Conservation (phyloP, 2,329 filamentous ascomycete species). For the Escovopsis sp. region DNA sequence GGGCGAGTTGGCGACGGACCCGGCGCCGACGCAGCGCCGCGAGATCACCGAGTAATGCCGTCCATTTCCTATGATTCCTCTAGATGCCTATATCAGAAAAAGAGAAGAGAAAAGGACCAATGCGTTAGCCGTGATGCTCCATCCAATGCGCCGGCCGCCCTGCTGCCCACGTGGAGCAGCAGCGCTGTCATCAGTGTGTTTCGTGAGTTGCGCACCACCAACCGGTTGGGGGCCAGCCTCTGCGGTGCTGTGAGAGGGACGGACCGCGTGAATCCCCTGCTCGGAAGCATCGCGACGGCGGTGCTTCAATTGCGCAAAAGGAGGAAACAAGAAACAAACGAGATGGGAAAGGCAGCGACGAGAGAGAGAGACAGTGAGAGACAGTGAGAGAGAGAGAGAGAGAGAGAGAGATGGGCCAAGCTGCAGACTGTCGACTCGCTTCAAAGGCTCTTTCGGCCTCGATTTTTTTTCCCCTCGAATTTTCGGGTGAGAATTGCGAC, state of each 20-base stretch:
- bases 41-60: slow-evolving; percentile 21
- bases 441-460: slow-evolving; percentile 1
- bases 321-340: too few species aligned
- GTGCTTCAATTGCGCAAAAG: slow-evolving; percentile 8
- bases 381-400: too few species aligned
- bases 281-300: slow-evolving; percentile 27
- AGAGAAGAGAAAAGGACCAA: slow-evolving; percentile 2
- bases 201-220: slow-evolving; percentile 10
- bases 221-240: slow-evolving; percentile 16
- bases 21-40: slow-evolving; percentile 10
- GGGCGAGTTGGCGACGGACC: slow-evolving; percentile 11
- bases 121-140: not conserved
- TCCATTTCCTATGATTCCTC: slow-evolving; percentile 19
- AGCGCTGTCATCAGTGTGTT: too few species aligned
- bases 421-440: slow-evolving; percentile 1
- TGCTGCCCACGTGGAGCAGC: too few species aligned
- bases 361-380: too few species aligned
- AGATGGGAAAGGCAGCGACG: too few species aligned
- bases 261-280: slow-evolving; percentile 28
- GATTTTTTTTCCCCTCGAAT: slow-evolving; percentile 13
- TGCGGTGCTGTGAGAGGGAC: slow-evolving; percentile 19
- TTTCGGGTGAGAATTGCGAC: slow-evolving; percentile 8
- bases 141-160: not conserved
- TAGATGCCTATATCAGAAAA: slow-evolving; percentile 4
- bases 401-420: too few species aligned